Percentiles rank a stretch among this genome's conserved stretches.
These are phyloP conservation scores for Dicorynia guianensis DNA, from an alignment of 306 rosid genomes.

Conservation along the genomic window DNA sequence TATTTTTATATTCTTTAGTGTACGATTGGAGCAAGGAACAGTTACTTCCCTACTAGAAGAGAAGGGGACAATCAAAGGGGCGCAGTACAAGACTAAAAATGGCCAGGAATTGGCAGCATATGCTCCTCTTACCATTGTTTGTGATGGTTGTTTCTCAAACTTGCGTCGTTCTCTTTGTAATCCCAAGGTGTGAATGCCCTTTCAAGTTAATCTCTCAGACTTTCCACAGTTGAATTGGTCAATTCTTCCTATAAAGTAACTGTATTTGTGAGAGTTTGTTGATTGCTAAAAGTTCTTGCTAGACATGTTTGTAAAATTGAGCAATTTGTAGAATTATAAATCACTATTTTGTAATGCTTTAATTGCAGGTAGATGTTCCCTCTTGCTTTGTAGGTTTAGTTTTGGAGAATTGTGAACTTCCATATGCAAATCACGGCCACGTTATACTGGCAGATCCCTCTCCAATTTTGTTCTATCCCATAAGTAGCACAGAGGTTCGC, in stretches of 20 bases:
- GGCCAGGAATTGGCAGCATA: slow-evolving; percentile 70
- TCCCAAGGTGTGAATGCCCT: slow-evolving; percentile 68
- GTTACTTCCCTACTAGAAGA: slow-evolving; percentile 93
- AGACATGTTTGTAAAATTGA: not conserved
- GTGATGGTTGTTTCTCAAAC: slow-evolving; percentile 98
- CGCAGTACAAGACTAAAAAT: slow-evolving; percentile 74
- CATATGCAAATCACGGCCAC: slow-evolving; percentile 87
- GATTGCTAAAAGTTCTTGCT: not conserved
- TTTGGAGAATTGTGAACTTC: slow-evolving; percentile 90
- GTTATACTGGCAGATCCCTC: slow-evolving; percentile 93
- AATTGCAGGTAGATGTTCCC: slow-evolving; percentile 85
- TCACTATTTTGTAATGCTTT: slow-evolving; percentile 26
- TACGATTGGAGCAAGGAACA: slow-evolving; percentile 83
- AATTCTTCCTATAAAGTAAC: slow-evolving; percentile 23
- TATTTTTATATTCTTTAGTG: slow-evolving; percentile 49
- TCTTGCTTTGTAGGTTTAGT: slow-evolving; percentile 91
- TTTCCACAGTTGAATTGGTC: slow-evolving; percentile 9
- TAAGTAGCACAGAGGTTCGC: slow-evolving; percentile 90
- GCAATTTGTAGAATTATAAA: slow-evolving; percentile 22
- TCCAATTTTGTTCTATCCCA: slow-evolving; percentile 89
- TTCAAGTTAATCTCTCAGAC: not conserved
- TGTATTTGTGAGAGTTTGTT: slow-evolving; percentile 14
- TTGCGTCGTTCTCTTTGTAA: slow-evolving; percentile 89
- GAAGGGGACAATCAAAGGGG: slow-evolving; percentile 82
- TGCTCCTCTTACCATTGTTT: slow-evolving; percentile 91